phyloP scores from a whole-genome alignment of 768 basidiomycete genomes.

The Naganishia kalamii region DNA sequence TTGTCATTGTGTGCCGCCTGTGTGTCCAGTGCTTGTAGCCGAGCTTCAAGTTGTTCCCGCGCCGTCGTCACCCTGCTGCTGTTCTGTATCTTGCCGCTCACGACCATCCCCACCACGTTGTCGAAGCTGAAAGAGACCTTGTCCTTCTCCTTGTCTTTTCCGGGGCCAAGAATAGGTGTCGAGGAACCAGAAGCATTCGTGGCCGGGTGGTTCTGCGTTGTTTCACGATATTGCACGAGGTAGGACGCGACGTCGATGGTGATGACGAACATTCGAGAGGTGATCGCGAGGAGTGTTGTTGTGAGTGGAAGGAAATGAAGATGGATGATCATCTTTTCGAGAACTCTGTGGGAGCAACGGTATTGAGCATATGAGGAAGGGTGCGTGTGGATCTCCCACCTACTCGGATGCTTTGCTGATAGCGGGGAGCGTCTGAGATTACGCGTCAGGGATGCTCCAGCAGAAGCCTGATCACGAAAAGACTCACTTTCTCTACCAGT shows the following conservation, averaged over 20 bases:
- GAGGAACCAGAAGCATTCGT: neutral
- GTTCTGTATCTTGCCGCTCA: neutral
- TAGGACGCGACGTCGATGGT: neutral
- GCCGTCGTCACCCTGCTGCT: neutral
- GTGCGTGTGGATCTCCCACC: too few species aligned
- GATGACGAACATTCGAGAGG: slow-evolving; percentile 7
- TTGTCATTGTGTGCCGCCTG: too few species aligned
- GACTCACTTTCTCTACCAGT: neutral
- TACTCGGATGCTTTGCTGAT: neutral
- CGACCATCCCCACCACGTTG: neutral
- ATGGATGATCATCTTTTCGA: slow-evolving; percentile 21
- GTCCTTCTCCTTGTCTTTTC: neutral
- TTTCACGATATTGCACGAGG: neutral
- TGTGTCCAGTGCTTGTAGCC: neutral
- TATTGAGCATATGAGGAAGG: neutral
- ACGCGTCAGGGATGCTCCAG: neutral
- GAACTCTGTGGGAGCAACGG: neutral
- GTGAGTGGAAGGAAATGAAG: slow-evolving; percentile 18
- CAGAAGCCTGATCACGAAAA: neutral
- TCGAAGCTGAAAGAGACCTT: neutral
- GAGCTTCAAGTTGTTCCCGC: neutral
- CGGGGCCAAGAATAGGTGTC: neutral
- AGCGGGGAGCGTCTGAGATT: neutral
- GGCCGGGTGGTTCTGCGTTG: neutral
- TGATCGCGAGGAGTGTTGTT: slow-evolving; percentile 12